Evolutionary conservation across 768 basidiomycete genomes (phyloP).

Genomic region (Dentipellis sp.): DNA sequence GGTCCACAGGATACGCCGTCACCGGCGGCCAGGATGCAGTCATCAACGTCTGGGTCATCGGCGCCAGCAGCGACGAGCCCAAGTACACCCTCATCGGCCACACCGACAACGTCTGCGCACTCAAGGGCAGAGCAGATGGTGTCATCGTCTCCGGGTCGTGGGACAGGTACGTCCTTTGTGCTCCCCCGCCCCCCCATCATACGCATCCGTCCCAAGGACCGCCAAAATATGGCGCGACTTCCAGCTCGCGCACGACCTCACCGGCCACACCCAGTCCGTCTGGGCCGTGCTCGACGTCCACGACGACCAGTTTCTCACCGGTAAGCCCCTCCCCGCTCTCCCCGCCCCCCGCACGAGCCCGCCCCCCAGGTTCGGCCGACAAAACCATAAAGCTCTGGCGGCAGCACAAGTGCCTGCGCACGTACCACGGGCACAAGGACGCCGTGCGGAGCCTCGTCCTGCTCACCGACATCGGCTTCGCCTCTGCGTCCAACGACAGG

Average conservation of each 20-base stretch:
- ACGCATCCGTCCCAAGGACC: conserved; percentile 42
- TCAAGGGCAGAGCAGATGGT: conserved; percentile 62
- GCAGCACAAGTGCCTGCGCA: conserved; percentile 62
- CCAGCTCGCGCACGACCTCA: conserved; percentile 58
- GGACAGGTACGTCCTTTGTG: conserved; percentile 67
- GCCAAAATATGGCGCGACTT: conserved; percentile 92
- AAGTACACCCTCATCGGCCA: conserved; percentile 82
- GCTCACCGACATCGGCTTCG: conserved; percentile 84
- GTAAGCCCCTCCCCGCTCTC: conserved; percentile 28
- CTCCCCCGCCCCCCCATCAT: background rate
- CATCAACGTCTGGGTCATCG: conserved; percentile 73
- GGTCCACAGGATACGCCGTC: conserved; percentile 50
- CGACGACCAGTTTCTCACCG: conserved; percentile 72
- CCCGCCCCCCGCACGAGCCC: background rate
- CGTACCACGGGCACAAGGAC: conserved; percentile 82
- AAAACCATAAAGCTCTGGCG: conserved; percentile 88
- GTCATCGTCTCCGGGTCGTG: conserved; percentile 90
- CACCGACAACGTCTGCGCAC: conserved; percentile 80
- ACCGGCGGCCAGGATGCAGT: conserved; percentile 87
- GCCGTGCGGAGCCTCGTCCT: conserved; percentile 82
- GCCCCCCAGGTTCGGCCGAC: conserved; percentile 74
- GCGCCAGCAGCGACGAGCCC: conserved; percentile 58
- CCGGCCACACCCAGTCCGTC: conserved; percentile 84
- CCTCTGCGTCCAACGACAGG: conserved; percentile 94
- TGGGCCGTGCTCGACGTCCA: conserved; percentile 86